Conservation (phyloP, 1,284 basidiomycete genomes). For the Apiotrichum veenhuisii region DNA sequence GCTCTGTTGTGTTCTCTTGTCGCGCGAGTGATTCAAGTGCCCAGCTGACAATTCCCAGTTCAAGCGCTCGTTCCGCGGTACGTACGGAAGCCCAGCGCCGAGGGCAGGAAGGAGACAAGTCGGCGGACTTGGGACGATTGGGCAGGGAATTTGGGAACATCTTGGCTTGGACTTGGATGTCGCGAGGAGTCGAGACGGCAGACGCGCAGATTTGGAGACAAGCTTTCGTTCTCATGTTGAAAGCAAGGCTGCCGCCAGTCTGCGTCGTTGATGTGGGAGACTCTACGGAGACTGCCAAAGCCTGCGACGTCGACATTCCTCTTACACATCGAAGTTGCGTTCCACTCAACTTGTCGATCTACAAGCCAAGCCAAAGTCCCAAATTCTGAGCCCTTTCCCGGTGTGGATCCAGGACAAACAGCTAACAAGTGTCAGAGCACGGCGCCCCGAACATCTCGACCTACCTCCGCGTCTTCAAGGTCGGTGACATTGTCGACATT, state of each 20-base stretch:
- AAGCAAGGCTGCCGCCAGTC: too few species aligned
- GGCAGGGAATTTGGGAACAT: not conserved
- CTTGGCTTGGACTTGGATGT: not conserved
- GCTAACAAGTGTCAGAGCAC: conserved; percentile 61
- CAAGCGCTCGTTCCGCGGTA: conserved; percentile 94
- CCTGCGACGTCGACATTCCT: too few species aligned
- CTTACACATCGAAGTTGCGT: too few species aligned
- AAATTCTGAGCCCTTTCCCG: not conserved
- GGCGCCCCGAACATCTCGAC: conserved; percentile 89
- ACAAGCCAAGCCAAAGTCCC: not conserved
- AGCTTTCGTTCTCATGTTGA: too few species aligned
- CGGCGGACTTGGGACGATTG: not conserved
- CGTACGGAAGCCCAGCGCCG: conserved; percentile 33
- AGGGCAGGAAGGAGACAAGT: not conserved
- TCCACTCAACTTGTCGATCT: too few species aligned
- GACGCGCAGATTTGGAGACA: too few species aligned
- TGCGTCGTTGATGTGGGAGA: too few species aligned
- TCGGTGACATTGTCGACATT: conserved; percentile 99
- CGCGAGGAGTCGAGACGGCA: too few species aligned
- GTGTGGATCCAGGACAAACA: not conserved
- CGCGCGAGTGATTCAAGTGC: too few species aligned
- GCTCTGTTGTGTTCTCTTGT: too few species aligned
- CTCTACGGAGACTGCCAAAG: too few species aligned
- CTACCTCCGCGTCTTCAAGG: conserved; percentile 85
- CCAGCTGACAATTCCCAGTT: too few species aligned